Base-by-base conservation (phyloP, 495 filamentous ascomycete genomes). In the Trichoderma virens region DNA sequence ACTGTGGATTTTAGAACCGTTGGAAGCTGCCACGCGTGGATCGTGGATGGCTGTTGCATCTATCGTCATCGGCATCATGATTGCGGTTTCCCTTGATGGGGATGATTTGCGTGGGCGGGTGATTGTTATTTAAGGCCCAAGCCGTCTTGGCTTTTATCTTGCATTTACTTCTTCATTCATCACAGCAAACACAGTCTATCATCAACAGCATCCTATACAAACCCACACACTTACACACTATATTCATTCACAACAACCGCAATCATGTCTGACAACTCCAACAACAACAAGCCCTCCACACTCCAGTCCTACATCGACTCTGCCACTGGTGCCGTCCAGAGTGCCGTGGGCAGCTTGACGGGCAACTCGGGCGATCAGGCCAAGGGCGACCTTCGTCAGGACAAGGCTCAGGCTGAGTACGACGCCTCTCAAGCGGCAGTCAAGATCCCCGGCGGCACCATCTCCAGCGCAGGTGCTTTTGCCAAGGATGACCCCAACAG, bases 251-350 rank as follows among this genome's bases (percentile, higher is more conserved):
- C 2, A 62, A 7, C 65, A 67, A 61, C 67, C 64, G 23, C 61
- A 69, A 77, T 64, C 59, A 90, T 90, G 88, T 85, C 88, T 70
- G 59, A 59, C 74, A 61, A 56, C 51, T 14, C 51, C 51, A 80
- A 83, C 51, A 80, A 83, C 78, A 80, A 83, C 68, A 83, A 87
- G 73, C 83, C 88, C 59, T 95, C 91, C 63, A 93, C 90, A 66
- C 79, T 90, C 72, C 83, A 92, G 81, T 89, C 90, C 61, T 88
- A 88, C 80, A 73, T 92, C 65, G 91, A 96, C 82, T 82, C 80
- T n/a, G 89, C 89, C 69, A 81, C 83, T 54, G 91, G 89, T 64
- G 73, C 85, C 45, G 86, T 85, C 62, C 91, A 96, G 76, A 88
- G 81, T 62, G 83, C 80, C 51, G 67, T 95, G 47, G 90, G 91